These are phyloP conservation scores for Dryas drummondii DNA, from an alignment of 306 rosid genomes.

Conservation along the genomic window DNA sequence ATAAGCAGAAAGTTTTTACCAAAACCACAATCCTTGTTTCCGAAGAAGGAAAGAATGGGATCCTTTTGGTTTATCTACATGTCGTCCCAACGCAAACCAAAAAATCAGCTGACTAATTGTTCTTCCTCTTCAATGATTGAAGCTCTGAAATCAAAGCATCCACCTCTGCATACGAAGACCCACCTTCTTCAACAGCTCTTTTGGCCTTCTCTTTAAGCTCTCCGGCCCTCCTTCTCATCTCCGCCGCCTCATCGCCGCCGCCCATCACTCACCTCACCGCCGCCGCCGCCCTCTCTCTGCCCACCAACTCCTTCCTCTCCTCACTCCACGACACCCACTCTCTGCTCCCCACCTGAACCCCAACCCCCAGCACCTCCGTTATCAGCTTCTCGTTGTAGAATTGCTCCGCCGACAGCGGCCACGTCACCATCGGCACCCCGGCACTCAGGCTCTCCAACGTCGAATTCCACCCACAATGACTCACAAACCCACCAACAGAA, in stretches of 20 bases:
- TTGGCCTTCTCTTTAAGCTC: slow-evolving; percentile 37
- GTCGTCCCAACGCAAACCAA: no score
- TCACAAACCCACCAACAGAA: slow-evolving; percentile 61
- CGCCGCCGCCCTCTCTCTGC: slow-evolving; percentile 45
- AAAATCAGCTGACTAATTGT: no score
- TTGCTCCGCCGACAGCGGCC: slow-evolving; percentile 77
- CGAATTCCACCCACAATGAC: slow-evolving; percentile 85
- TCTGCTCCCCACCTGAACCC: slow-evolving; percentile 57
- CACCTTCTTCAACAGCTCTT: slow-evolving; percentile 51
- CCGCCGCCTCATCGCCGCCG: slow-evolving; percentile 45
- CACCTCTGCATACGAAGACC: slow-evolving; percentile 40
- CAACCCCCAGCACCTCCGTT: slow-evolving; percentile 44
- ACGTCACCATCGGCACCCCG: slow-evolving; percentile 62
- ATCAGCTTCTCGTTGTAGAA: slow-evolving; percentile 68
- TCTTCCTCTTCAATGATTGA: not conserved
- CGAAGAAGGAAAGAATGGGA: no score
- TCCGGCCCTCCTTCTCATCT: slow-evolving; percentile 44
- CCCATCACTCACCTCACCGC: slow-evolving; percentile 53
- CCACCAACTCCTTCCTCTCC: slow-evolving; percentile 36
- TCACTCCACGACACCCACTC: slow-evolving; percentile 46
- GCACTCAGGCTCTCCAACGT: slow-evolving; percentile 51
- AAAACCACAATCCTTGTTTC: no score
- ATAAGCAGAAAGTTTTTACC: no score
- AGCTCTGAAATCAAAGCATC: slow-evolving; percentile 41
- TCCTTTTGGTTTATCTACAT: no score